These are phyloP conservation scores for Termitomyces sp. DNA, from an alignment of 768 basidiomycete genomes.

Conservation along the genomic window DNA sequence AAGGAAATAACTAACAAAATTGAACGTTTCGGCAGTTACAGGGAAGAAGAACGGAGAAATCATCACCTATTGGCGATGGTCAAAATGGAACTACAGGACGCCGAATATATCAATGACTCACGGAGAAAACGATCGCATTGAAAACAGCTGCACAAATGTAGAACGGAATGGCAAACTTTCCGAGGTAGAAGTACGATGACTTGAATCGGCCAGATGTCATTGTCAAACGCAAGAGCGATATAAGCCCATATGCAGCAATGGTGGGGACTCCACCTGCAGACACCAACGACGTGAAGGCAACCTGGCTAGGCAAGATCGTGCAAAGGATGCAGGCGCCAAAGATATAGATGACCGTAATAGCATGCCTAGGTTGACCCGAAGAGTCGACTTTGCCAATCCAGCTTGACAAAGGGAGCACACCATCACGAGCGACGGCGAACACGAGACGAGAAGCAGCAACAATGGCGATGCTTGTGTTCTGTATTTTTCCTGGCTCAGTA, in stretches of 20 bases:
- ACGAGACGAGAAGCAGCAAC: conserved; percentile 87
- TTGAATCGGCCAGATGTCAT: conserved; percentile 76
- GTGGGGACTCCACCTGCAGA: conserved; percentile 86
- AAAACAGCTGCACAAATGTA: conserved; percentile 67
- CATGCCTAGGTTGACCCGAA: conserved; percentile 75
- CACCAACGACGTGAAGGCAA: conserved; percentile 88
- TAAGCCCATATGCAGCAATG: conserved; percentile 84
- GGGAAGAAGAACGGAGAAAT: conserved; percentile 89
- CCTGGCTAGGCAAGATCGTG: conserved; percentile 85
- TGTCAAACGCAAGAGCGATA: conserved; percentile 71
- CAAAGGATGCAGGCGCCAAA: conserved; percentile 77
- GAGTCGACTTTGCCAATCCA: conserved; percentile 80
- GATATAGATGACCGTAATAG: conserved; percentile 82
- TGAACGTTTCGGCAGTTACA: conserved; percentile 71
- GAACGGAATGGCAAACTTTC: conserved; percentile 61
- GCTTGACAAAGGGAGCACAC: conserved; percentile 75
- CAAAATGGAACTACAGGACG: neutral
- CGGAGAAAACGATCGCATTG: conserved; percentile 72
- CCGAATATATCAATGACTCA: conserved; percentile 30
- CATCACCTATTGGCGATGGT: conserved; percentile 50
- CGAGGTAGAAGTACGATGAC: conserved; percentile 69
- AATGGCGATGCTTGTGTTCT: conserved; percentile 87
- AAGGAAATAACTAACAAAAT: conserved; percentile 61
- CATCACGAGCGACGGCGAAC: conserved; percentile 93
- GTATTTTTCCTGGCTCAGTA: neutral